phyloP scores from a whole-genome alignment of 495 filamentous ascomycete genomes.

The Hypoxylon fuscum region DNA sequence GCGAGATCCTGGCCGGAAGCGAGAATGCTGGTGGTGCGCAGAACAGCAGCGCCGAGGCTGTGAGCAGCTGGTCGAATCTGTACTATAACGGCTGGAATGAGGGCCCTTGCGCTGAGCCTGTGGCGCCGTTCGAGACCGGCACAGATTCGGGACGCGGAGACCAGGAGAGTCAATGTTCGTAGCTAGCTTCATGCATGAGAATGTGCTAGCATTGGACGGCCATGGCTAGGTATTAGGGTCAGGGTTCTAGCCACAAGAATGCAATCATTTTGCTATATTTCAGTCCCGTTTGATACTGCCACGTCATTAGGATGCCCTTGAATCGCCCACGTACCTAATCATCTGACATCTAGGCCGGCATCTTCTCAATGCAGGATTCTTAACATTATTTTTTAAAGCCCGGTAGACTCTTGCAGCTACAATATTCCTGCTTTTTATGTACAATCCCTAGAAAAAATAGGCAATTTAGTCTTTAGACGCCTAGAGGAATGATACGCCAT shows the following conservation, averaged over 20 bases:
- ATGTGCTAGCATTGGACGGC: neutral
- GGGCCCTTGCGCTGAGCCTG: slow-evolving; percentile 37
- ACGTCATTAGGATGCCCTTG: too few relatives aligned
- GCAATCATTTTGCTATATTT: too few relatives aligned
- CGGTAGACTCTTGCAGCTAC: too few relatives aligned
- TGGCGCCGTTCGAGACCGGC: slow-evolving; percentile 28
- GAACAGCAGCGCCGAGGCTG: neutral
- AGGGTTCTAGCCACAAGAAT: neutral
- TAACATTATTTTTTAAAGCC: too few relatives aligned
- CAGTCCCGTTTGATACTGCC: too few relatives aligned
- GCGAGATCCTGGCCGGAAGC: slow-evolving; percentile 18
- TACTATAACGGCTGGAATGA: slow-evolving; percentile 46
- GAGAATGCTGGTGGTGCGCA: neutral
- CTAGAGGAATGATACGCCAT: too few relatives aligned
- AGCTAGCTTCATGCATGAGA: neutral
- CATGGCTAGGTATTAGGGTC: neutral
- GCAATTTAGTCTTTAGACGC: too few relatives aligned
- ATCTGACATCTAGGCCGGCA: too few relatives aligned
- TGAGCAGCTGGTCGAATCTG: slow-evolving; percentile 31
- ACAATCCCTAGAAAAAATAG: too few relatives aligned
- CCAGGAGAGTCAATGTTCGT: slow-evolving; percentile 17
- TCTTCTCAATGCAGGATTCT: too few relatives aligned
- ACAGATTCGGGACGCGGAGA: slow-evolving; percentile 26
- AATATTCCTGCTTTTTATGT: too few relatives aligned
- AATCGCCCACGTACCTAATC: too few relatives aligned